phyloP scores from a whole-genome alignment of 805 yeast species.

The Yueomyces sinensis region DNA sequence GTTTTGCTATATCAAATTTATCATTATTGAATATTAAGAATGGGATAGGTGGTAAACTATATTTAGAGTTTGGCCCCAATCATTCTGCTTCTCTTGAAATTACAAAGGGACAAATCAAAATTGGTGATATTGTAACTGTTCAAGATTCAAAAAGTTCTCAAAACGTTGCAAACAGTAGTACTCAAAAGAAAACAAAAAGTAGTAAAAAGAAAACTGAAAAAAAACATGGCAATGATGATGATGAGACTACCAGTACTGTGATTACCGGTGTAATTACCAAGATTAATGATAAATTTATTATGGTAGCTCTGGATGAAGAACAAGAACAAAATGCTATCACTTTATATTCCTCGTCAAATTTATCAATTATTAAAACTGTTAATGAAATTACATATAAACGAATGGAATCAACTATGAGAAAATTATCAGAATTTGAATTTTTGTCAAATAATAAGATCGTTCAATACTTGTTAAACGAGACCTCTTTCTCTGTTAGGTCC shows the following conservation, averaged over 20 bases:
- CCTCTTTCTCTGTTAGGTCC: conserved; percentile 7
- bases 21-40: conserved; percentile 47
- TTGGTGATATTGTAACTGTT: conserved; percentile 69
- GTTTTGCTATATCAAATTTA: conserved; percentile 65
- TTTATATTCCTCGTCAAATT: conserved; percentile 21
- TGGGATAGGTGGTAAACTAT: conserved; percentile 56
- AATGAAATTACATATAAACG: conserved; percentile 64
- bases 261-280: conserved; percentile 58
- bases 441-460: conserved; percentile 26
- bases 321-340: conserved; percentile 37
- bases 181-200: conserved; percentile 15
- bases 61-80: conserved; percentile 51
- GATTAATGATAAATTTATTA: conserved; percentile 33
- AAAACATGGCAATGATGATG: conserved; percentile 7
- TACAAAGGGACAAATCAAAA: conserved; percentile 40
- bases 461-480: conserved; percentile 33
- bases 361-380: conserved; percentile 31
- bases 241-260: conserved; percentile 7
- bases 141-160: conserved; percentile 19
- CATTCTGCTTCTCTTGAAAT: conserved; percentile 24
- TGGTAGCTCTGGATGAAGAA: conserved; percentile 49
- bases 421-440: conserved; percentile 37
- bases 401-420: conserved; percentile 67
- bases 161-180: conserved; percentile 7
- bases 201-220: conserved; percentile 8